Base-by-base conservation (phyloP, 352 stramenopile species). In the Phytophthora sp. region DNA sequence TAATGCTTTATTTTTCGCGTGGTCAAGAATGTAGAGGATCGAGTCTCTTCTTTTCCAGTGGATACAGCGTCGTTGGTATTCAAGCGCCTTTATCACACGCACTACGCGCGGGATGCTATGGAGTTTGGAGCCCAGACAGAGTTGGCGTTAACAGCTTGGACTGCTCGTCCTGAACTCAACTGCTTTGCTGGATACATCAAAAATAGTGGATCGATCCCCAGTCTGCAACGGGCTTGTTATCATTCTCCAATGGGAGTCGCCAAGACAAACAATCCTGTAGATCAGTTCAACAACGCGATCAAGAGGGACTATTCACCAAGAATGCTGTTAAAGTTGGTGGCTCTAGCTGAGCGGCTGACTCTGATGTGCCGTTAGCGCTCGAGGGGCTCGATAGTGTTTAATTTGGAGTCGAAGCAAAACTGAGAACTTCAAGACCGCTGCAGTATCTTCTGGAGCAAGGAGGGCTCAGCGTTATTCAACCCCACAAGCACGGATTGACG, bases 271-370 rank as follows among this genome's bases (percentile, higher is more conserved):
- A 60, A 42, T 27, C 52, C 52, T 13, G 33, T 35, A 12, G 38
- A 60, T 20, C 53, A 52, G 26, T 33, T 51, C 38, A 60, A 44
- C 15, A 33, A 41, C 15, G 44, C 23, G 0, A 57, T 74, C 27
- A 77, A 77, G 47, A 54, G 56, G 4, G 57, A 74, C 2, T 77
- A 77, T 30, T 51, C 56, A 7, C 12, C 69, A 1, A 41, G 55
- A 7, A 64, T 29, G 2, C 35, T 29, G 23, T 7, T 27, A 1
- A 29, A 29, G 23, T 21, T 18, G 2, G 23, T 52, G 24, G 47
- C 27, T 8, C 21, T 66, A 1, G 36, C 29, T 13, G 46, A 65
- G n/a, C n/a, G n/a, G n/a, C n/a, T n/a, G n/a, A n/a, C n/a, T n/a
- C n/a, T n/a, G n/a, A n/a, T n/a, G n/a, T n/a, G n/a, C n/a, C n/a